These are phyloP conservation scores for Verticillium zaregamsianum DNA, from an alignment of 2,329 filamentous ascomycete species.

Conservation along the genomic window DNA sequence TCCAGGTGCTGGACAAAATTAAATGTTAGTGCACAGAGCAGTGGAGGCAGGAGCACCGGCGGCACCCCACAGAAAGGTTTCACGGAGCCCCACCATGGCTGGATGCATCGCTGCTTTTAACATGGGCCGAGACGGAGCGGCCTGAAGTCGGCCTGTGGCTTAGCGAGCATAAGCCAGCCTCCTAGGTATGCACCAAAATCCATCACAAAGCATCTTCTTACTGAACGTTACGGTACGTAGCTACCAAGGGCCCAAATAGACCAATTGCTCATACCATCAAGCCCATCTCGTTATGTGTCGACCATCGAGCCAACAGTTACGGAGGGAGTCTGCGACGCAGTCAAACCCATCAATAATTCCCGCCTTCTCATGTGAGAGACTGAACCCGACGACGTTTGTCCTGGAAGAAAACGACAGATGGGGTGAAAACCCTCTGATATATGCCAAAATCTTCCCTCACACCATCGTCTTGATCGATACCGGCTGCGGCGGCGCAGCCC, in stretches of 20 bases:
- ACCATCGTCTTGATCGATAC: constrained; percentile 38
- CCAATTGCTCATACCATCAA: too few species aligned
- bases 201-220: too few species aligned
- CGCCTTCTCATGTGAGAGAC: constrained; percentile 7
- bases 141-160: too few species aligned
- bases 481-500: constrained; percentile 34
- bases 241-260: too few species aligned
- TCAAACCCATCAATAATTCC: background rate
- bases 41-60: background rate
- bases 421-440: constrained; percentile 39
- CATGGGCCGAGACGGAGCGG: too few species aligned
- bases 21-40: constrained; percentile 13
- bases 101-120: background rate
- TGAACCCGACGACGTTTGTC: constrained; percentile 39
- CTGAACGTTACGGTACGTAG: too few species aligned
- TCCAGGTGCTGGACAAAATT: constrained; percentile 7
- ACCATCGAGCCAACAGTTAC: too few species aligned
- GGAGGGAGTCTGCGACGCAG: too few species aligned
- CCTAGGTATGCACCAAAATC: too few species aligned
- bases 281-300: too few species aligned
- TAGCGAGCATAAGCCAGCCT: too few species aligned
- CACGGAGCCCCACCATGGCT: background rate
- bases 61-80: background rate
- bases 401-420: constrained; percentile 38
- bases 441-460: constrained; percentile 33